Evolutionary conservation across 306 rosid species (phyloP).

Genomic region (Gastrolobium villosum): DNA sequence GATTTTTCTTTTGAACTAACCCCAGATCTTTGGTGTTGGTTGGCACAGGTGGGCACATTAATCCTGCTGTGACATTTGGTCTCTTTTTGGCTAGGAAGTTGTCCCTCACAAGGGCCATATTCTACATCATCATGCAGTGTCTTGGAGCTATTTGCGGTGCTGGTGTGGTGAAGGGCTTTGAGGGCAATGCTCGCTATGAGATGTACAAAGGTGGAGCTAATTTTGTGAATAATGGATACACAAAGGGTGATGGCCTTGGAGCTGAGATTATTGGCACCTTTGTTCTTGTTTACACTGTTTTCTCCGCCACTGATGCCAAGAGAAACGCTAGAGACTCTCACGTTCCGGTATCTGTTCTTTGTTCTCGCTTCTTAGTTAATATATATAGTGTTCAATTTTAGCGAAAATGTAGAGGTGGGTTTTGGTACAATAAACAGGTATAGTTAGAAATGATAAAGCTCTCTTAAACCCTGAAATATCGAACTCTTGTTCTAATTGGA

Average conservation of each 20-base stretch:
- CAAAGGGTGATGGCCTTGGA: constrained; percentile 89
- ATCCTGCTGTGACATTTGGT: constrained; percentile 95
- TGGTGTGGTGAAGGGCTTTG: constrained; percentile 87
- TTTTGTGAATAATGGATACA: constrained; percentile 71
- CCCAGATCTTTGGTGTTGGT: constrained; percentile 36
- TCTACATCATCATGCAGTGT: constrained; percentile 85
- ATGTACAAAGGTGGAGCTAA: constrained; percentile 80
- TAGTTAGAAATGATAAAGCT: too few species aligned
- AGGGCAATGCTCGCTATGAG: constrained; percentile 54
- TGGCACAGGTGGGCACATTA: constrained; percentile 86
- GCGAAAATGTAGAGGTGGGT: background rate
- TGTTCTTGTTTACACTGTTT: constrained; percentile 92
- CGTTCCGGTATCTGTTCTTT: constrained; percentile 71
- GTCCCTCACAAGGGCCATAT: constrained; percentile 79
- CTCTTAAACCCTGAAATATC: too few species aligned
- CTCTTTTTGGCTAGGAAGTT: constrained; percentile 87
- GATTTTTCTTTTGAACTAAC: background rate
- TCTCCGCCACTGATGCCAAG: constrained; percentile 97
- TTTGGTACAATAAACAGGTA: background rate
- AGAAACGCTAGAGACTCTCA: constrained; percentile 93
- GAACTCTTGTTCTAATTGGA: too few species aligned
- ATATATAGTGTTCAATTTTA: background rate
- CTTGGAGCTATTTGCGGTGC: constrained; percentile 99
- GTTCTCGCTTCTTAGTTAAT: background rate
- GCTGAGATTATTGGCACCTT: constrained; percentile 98